These are phyloP conservation scores for Sporothrix pallida DNA, from an alignment of 2,329 filamentous ascomycete species.

Conservation along the genomic window DNA sequence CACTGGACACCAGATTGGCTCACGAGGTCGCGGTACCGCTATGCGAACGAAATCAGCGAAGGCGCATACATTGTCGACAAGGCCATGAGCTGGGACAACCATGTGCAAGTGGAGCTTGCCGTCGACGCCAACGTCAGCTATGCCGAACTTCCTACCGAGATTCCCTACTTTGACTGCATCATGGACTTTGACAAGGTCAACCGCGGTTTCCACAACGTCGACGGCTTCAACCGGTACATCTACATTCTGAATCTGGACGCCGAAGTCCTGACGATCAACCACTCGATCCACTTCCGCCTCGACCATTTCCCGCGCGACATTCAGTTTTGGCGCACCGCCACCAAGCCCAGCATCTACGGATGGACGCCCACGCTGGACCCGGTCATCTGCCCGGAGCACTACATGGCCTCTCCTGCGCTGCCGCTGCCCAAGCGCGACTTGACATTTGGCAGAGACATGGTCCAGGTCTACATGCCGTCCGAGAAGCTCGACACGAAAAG, in stretches of 20 bases:
- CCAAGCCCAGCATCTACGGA: constrained; percentile 8
- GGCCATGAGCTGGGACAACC: no score
- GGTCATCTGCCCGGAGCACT: constrained; percentile 17
- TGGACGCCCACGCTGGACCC: neutral
- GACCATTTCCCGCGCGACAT: constrained; percentile 24
- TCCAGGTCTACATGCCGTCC: no score
- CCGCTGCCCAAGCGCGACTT: neutral
- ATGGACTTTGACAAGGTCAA: neutral
- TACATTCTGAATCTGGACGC: constrained; percentile 29
- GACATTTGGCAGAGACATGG: neutral
- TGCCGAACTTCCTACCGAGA: no score
- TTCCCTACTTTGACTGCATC: neutral
- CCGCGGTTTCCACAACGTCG: neutral
- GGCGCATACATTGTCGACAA: no score
- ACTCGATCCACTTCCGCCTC: constrained; percentile 29
- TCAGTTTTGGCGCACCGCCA: neutral
- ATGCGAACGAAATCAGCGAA: no score
- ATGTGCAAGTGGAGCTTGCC: no score
- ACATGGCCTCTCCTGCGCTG: constrained; percentile 27
- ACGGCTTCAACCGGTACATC: neutral
- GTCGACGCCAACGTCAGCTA: no score
- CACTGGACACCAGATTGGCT: no score
- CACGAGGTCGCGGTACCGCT: no score
- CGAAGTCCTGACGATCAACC: constrained; percentile 31
- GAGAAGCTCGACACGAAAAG: no score